These are phyloP conservation scores for Coemansia sp. DNA, from an alignment of 192 early-diverging fungal genomes.

Conservation along the genomic window DNA sequence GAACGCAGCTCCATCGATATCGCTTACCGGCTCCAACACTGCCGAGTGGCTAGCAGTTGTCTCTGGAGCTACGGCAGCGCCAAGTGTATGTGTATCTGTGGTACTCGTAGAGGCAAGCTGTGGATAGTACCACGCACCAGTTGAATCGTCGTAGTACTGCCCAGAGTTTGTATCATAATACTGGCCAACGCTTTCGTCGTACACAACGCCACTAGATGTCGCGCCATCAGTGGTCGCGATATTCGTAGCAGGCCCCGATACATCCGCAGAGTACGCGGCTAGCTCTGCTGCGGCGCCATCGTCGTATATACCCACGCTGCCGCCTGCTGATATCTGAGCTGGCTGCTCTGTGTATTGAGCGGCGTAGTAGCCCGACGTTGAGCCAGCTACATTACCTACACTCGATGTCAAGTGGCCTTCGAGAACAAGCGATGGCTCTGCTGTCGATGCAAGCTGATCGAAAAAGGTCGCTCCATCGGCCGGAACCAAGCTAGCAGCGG, in stretches of 20 bases:
- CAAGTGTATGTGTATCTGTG: background rate
- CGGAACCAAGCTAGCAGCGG: background rate
- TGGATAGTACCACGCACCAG: constrained; percentile 49
- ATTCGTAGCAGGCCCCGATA: background rate
- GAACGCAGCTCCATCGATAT: constrained; percentile 37
- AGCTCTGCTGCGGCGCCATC: background rate
- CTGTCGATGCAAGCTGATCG: constrained; percentile 24
- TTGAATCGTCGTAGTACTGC: constrained; percentile 47
- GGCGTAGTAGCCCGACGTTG: background rate
- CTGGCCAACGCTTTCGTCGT: constrained; percentile 34
- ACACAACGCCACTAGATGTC: constrained; percentile 29
- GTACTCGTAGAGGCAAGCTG: background rate
- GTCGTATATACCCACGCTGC: background rate
- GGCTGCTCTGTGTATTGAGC: background rate
- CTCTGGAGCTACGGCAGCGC: background rate
- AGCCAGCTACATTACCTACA: background rate
- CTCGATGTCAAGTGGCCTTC: background rate
- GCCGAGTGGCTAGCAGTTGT: background rate
- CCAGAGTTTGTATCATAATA: constrained; percentile 53
- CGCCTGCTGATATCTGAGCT: background rate
- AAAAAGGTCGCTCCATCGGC: constrained; percentile 24
- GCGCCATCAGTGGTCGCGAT: background rate
- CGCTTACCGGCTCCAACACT: background rate
- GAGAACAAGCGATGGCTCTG: background rate
- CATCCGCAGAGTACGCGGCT: background rate